Base-by-base conservation (phyloP, 2,329 filamentous ascomycete species). In the Fusarium sp. region DNA sequence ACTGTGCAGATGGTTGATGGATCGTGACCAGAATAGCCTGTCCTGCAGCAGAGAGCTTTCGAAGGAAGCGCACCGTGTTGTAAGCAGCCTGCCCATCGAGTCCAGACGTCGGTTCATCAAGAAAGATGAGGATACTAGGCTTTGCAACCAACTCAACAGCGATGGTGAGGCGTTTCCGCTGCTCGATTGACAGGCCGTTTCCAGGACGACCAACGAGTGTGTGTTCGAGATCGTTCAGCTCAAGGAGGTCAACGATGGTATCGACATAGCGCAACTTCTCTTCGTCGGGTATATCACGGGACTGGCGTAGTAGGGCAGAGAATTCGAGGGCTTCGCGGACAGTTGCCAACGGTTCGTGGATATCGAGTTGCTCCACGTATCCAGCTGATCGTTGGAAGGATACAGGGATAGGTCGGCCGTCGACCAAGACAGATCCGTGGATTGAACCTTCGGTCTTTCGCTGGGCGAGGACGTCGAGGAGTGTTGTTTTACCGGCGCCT, bases 401-500 rank as follows among this genome's bases (percentile, higher is more conserved):
- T 3, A 90, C 87, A 39, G 93, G 92, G 8, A 92, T 87, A 20
- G 89, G 90, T 13, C 88, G 88, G 4, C 93, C 93, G 68, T 96
- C 92, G 17, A 96, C 93, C 58, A 94, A 80, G 83, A 95, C 92
- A 54, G 93, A 90, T 51, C 93, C 94, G 26, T 84, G 85, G 38
- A 96, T 93, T 5, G 92, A 90, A 75, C 93, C 93, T 82, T 94
- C 93, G 1, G 92, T 94, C 63, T 93, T 92, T 72, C 93, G 89
- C 70, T 93, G 93, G 5, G 94, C 94, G 28, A 97, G 87, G 4
- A 94, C 93, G 79, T 96, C 94, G 9, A 97, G 85, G 4, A 97
- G 87, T 0, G 94, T 96, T 0, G 94, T 97, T 82, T 97, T 97
- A 44, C 94, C 94, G 15, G 94, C 94, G 71, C 93, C 94, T 20